These are phyloP conservation scores for Phytophthora palmivora DNA, from an alignment of 352 stramenopile species.

Conservation along the genomic window DNA sequence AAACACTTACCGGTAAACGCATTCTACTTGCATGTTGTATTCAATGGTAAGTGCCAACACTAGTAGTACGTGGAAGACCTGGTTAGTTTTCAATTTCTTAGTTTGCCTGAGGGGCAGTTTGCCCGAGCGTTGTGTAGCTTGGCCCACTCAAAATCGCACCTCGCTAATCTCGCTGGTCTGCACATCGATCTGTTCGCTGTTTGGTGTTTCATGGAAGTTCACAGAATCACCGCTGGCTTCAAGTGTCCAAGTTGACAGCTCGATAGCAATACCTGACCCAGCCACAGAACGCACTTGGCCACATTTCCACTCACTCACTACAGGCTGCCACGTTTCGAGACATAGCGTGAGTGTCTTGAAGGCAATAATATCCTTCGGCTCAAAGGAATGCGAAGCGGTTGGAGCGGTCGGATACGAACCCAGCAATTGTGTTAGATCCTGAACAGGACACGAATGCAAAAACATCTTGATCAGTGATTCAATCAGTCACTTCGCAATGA, in stretches of 20 bases:
- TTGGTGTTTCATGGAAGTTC: conserved; percentile 17
- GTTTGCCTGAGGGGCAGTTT: conserved; percentile 4
- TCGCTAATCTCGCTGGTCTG: conserved; percentile 54
- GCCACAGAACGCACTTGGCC: conserved; percentile 43
- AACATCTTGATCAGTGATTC: conserved; percentile 10
- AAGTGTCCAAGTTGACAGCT: conserved; percentile 33
- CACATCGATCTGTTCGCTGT: conserved; percentile 16
- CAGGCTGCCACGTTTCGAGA: conserved; percentile 74
- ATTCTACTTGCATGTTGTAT: no score
- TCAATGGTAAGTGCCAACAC: no score
- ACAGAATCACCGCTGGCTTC: conserved; percentile 7
- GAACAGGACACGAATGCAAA: conserved; percentile 6
- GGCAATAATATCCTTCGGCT: conserved; percentile 60
- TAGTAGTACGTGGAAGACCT: no score
- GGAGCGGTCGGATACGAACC: conserved; percentile 34
- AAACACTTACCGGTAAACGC: no score
- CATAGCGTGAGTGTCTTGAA: conserved; percentile 83
- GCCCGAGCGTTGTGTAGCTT: conserved; percentile 28
- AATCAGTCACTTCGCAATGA: not conserved
- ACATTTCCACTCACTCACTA: conserved; percentile 74
- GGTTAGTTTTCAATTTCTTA: not conserved
- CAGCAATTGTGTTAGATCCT: conserved; percentile 44
- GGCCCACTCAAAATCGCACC: conserved; percentile 57
- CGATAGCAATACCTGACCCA: conserved; percentile 14
- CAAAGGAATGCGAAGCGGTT: conserved; percentile 23